These are phyloP conservation scores for Penicillium sp. DNA, from an alignment of 2,329 filamentous ascomycete genomes.

Conservation along the genomic window DNA sequence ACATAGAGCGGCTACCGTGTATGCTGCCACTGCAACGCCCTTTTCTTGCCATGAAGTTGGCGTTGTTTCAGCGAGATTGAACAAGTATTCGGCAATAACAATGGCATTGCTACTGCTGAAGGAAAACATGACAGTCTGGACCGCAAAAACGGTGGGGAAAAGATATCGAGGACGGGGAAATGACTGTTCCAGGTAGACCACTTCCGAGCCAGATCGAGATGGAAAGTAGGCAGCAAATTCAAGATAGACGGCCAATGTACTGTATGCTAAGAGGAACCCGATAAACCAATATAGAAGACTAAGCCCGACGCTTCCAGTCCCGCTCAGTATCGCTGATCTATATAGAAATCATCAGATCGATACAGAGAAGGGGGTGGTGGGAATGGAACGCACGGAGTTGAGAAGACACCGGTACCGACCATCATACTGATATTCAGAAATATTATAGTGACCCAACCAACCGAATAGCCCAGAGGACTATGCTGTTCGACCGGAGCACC, in stretches of 20 bases:
- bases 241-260: slow-evolving; percentile 57
- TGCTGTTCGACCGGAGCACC: slow-evolving; percentile 58
- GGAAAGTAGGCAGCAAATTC: slow-evolving; percentile 64
- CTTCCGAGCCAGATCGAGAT: slow-evolving; percentile 61
- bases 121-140: slow-evolving; percentile 60
- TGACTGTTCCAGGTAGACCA: slow-evolving; percentile 65
- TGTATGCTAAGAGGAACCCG: slow-evolving; percentile 56
- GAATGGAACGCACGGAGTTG: slow-evolving; percentile 52
- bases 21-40: slow-evolving; percentile 27
- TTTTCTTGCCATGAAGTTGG: slow-evolving; percentile 20
- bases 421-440: slow-evolving; percentile 61
- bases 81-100: slow-evolving; percentile 23
- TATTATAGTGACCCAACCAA: slow-evolving; percentile 54
- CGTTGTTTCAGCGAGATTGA: slow-evolving; percentile 21
- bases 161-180: slow-evolving; percentile 62
- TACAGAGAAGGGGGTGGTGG: background rate
- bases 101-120: slow-evolving; percentile 63
- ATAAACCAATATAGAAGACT: slow-evolving; percentile 63
- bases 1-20: background rate
- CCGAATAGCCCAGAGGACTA: slow-evolving; percentile 58
- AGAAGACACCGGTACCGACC: slow-evolving; percentile 62
- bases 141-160: slow-evolving; percentile 61
- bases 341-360: background rate
- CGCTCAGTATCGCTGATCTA: slow-evolving; percentile 54
- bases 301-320: slow-evolving; percentile 60